These are phyloP conservation scores for Phytophthora litchii DNA, from an alignment of 352 stramenopile species.

Conservation along the genomic window DNA sequence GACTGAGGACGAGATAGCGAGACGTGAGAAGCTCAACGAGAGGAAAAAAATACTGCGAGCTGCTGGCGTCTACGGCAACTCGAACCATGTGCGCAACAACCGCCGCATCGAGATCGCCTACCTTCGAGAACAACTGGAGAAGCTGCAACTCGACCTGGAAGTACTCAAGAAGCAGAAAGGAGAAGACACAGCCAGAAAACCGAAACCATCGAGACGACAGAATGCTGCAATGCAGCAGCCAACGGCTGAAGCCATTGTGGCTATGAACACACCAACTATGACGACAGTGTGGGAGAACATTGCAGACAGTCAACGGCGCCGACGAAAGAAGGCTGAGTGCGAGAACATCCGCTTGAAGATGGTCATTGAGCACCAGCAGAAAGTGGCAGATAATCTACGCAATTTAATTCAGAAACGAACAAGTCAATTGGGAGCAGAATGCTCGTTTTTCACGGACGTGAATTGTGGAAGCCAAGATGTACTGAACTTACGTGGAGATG, in stretches of 20 bases:
- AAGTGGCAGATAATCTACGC: conserved; percentile 18
- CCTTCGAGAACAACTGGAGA: conserved; percentile 36
- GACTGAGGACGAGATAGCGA: neutral
- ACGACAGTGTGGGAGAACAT: conserved; percentile 32
- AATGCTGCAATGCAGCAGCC: neutral
- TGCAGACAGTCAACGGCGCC: conserved; percentile 32
- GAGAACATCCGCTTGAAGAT: conserved; percentile 49
- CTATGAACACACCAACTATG: conserved; percentile 14
- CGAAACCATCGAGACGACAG: conserved; percentile 2
- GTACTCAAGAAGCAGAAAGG: conserved; percentile 22
- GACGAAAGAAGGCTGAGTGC: conserved; percentile 37
- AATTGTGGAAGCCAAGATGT: conserved; percentile 15
- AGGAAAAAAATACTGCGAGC: conserved; percentile 28
- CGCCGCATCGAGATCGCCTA: conserved; percentile 48
- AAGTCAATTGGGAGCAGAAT: conserved; percentile 26
- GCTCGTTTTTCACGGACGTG: conserved; percentile 18
- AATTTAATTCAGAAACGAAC: conserved; percentile 27
- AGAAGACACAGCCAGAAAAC: neutral
- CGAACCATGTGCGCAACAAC: conserved; percentile 41
- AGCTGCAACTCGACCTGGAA: conserved; percentile 38
- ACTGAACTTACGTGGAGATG: conserved; percentile 20
- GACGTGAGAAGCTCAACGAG: conserved; percentile 18
- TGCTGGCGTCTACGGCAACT: conserved; percentile 31
- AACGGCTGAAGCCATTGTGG: conserved; percentile 9
- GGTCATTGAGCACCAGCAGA: conserved; percentile 41